Evolutionary conservation across 2,329 filamentous ascomycete species (phyloP).

Genomic region (Calycina herbarum): DNA sequence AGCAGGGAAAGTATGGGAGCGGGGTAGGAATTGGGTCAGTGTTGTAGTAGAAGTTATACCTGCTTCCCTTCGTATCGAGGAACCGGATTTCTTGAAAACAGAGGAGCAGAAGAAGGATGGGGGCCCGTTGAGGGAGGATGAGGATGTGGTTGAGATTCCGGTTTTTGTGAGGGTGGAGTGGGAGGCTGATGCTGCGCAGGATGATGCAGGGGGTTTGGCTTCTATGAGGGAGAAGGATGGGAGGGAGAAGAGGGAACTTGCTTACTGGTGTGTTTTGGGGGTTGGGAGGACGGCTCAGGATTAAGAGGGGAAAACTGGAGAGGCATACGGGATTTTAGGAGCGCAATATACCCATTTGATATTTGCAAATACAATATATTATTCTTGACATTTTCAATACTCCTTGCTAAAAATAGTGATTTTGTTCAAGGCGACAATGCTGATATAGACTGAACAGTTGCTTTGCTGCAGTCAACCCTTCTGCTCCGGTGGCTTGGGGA

Average conservation of each 20-base stretch:
- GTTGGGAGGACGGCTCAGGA: constrained; percentile 73
- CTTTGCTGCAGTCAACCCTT: too few species aligned
- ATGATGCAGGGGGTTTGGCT: constrained; percentile 48
- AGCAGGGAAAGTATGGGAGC: constrained; percentile 94
- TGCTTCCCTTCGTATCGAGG: constrained; percentile 35
- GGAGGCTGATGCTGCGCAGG: constrained; percentile 66
- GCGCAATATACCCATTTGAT: constrained; percentile 36
- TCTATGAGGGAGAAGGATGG: constrained; percentile 56
- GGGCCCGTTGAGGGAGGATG: constrained; percentile 55
- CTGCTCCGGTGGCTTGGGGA: too few species aligned
- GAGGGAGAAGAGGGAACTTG: constrained; percentile 81
- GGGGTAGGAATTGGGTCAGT: constrained; percentile 90
- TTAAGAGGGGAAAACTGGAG: constrained; percentile 23
- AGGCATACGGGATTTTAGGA: constrained; percentile 2
- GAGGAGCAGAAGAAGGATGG: constrained; percentile 42
- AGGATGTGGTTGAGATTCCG: constrained; percentile 78
- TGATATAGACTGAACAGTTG: too few species aligned
- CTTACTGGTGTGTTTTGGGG: constrained; percentile 93
- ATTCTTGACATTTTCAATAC: not conserved
- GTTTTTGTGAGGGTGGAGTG: constrained; percentile 92
- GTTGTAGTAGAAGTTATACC: constrained; percentile 90
- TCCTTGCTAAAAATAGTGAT: too few species aligned
- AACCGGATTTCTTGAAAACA: constrained; percentile 31
- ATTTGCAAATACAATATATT: constrained; percentile 16
- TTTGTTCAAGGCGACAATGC: too few species aligned